These are phyloP conservation scores for Irpex sp. DNA, from an alignment of 1,284 basidiomycete genomes.

Conservation along the genomic window DNA sequence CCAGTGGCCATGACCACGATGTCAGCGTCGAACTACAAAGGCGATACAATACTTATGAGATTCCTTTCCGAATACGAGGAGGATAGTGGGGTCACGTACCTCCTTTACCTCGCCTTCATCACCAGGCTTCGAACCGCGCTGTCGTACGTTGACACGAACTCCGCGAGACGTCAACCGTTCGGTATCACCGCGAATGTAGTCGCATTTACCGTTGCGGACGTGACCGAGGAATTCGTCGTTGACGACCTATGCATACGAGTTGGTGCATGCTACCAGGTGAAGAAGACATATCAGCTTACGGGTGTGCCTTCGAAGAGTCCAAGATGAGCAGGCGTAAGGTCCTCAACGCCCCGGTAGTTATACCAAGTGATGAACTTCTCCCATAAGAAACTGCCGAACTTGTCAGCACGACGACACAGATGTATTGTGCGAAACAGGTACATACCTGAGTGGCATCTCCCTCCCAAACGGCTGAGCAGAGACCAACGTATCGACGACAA, in stretches of 20 bases:
- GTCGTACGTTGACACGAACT: constrained; percentile 33
- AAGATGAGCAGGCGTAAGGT: constrained; percentile 38
- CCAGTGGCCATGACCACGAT: constrained; percentile 62
- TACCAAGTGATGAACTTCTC: constrained; percentile 45
- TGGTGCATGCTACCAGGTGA: no score
- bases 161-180: constrained; percentile 41
- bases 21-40: constrained; percentile 41
- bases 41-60: not conserved
- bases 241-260: no score
- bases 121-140: constrained; percentile 27
- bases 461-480: constrained; percentile 57
- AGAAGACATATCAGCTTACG: no score
- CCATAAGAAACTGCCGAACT: constrained; percentile 45
- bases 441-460: constrained; percentile 45
- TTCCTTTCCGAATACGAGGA: not conserved
- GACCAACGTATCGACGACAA: constrained; percentile 50
- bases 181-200: constrained; percentile 56
- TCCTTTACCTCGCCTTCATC: constrained; percentile 30
- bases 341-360: constrained; percentile 52
- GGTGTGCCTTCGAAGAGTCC: constrained; percentile 51
- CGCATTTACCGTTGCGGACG: constrained; percentile 44
- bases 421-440: constrained; percentile 1
- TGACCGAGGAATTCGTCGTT: constrained; percentile 54
- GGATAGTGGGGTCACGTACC: constrained; percentile 2
- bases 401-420: not conserved